These are phyloP conservation scores for Dentipellis sp. DNA, from an alignment of 768 basidiomycete species.

Conservation along the genomic window DNA sequence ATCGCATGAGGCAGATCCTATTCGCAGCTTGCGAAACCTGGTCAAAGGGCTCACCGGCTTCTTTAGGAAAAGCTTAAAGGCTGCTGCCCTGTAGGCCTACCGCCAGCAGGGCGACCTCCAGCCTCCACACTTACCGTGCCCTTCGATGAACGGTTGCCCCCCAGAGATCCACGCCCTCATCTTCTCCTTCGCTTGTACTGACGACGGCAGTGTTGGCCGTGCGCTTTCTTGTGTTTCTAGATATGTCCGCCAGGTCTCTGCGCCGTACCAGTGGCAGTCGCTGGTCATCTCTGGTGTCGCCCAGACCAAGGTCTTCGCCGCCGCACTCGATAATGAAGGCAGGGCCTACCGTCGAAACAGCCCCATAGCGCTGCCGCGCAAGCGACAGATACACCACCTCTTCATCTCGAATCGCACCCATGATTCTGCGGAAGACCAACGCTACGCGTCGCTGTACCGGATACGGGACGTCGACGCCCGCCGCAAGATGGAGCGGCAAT, in stretches of 20 bases:
- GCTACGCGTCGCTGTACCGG: conserved; percentile 7
- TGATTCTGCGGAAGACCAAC: conserved; percentile 4
- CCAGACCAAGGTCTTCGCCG: neutral
- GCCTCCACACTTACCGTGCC: neutral
- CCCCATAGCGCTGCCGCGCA: neutral
- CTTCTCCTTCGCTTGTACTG: conserved; percentile 7
- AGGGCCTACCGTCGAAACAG: too few species aligned
- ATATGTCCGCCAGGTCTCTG: conserved; percentile 5
- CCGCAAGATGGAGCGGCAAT: conserved; percentile 3
- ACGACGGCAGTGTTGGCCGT: conserved; percentile 6
- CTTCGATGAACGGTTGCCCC: neutral
- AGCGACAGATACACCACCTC: conserved; percentile 2
- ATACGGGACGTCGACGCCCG: conserved; percentile 9
- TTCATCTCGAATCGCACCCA: conserved; percentile 11
- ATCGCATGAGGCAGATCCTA: too few species aligned
- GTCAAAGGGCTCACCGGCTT: too few species aligned
- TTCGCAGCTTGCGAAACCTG: too few species aligned
- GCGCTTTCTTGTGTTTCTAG: conserved; percentile 3
- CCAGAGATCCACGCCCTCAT: conserved; percentile 9
- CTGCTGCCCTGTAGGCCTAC: neutral
- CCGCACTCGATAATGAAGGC: neutral
- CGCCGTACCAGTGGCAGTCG: conserved; percentile 4
- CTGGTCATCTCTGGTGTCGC: neutral
- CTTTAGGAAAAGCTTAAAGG: neutral
- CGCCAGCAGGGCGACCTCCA: neutral